Percentiles rank a stretch among this genome's conserved stretches.
These are phyloP conservation scores for Poronia punctata DNA, from an alignment of 495 filamentous ascomycete genomes.

Conservation along the genomic window DNA sequence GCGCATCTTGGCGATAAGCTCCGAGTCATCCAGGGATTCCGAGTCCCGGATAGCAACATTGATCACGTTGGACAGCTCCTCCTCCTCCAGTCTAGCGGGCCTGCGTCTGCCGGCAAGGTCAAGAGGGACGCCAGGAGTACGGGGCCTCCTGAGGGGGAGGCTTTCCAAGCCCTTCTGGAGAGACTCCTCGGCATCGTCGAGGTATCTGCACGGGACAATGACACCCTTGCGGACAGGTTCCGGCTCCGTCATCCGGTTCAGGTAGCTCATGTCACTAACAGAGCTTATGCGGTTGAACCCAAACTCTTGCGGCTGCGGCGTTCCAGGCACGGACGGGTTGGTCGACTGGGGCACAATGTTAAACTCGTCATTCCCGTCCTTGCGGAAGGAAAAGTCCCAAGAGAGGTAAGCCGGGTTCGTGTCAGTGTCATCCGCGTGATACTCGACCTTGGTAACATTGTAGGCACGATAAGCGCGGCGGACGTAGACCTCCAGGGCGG, in stretches of 20 bases:
- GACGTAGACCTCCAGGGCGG: constrained; percentile 91
- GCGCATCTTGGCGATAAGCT: constrained; percentile 68
- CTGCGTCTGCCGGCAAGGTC: constrained; percentile 68
- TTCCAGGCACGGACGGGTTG: constrained; percentile 77
- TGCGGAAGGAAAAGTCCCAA: constrained; percentile 93
- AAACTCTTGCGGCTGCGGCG: constrained; percentile 53
- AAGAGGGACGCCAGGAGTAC: constrained; percentile 45
- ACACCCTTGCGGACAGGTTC: constrained; percentile 90
- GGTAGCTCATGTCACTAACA: constrained; percentile 92
- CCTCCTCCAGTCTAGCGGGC: constrained; percentile 48
- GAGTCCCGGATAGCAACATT: constrained; percentile 89
- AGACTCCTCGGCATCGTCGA: constrained; percentile 88
- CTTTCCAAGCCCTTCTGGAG: constrained; percentile 74
- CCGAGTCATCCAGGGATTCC: constrained; percentile 76
- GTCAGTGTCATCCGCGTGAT: constrained; percentile 68
- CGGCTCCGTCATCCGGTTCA: constrained; percentile 56
- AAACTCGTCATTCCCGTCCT: constrained; percentile 83
- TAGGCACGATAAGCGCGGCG: constrained; percentile 97
- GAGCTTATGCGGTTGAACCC: constrained; percentile 78
- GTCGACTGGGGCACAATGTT: constrained; percentile 68
- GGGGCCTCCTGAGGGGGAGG: constrained; percentile 55
- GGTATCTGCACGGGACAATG: constrained; percentile 82
- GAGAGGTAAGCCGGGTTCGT: constrained; percentile 68
- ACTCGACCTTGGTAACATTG: constrained; percentile 77
- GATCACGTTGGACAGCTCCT: constrained; percentile 81